Evolutionary conservation across 164 flowering plant genomes (phyloP).

Genomic region (Aristolochia californica): DNA sequence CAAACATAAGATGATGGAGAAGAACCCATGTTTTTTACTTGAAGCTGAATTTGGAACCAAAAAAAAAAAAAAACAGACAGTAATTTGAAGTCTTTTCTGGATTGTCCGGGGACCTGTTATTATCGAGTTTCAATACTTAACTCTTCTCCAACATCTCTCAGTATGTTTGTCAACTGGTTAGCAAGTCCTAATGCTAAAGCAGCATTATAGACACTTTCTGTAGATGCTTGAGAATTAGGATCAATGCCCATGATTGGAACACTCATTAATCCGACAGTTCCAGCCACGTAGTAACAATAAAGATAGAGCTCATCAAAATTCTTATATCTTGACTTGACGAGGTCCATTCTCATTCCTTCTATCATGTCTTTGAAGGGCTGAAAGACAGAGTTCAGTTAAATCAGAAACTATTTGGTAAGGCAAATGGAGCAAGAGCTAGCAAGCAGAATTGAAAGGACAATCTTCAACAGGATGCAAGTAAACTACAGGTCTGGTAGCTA

Average conservation of each 20-base stretch:
- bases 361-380: slow-evolving; percentile 97
- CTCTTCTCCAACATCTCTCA: slow-evolving; percentile 95
- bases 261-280: slow-evolving; percentile 90
- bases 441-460: too few species aligned
- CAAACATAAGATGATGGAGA: background rate
- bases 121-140: slow-evolving; percentile 27
- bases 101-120: background rate
- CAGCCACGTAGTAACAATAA: slow-evolving; percentile 89
- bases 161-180: slow-evolving; percentile 85
- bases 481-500: too few species aligned
- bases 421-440: background rate
- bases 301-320: slow-evolving; percentile 84
- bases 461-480: too few species aligned
- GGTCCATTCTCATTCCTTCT: slow-evolving; percentile 93
- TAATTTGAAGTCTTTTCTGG: background rate
- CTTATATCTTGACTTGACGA: slow-evolving; percentile 70
- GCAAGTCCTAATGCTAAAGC: slow-evolving; percentile 81
- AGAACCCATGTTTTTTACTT: background rate
- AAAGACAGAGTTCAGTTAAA: slow-evolving; percentile 5
- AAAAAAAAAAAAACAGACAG: too few species aligned
- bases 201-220: slow-evolving; percentile 69
- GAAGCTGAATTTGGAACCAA: background rate
- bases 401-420: background rate
- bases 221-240: slow-evolving; percentile 58
- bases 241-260: slow-evolving; percentile 91